Evolutionary conservation across 2,329 filamentous ascomycete genomes (phyloP).

Genomic region (Xylaria hypoxylon): DNA sequence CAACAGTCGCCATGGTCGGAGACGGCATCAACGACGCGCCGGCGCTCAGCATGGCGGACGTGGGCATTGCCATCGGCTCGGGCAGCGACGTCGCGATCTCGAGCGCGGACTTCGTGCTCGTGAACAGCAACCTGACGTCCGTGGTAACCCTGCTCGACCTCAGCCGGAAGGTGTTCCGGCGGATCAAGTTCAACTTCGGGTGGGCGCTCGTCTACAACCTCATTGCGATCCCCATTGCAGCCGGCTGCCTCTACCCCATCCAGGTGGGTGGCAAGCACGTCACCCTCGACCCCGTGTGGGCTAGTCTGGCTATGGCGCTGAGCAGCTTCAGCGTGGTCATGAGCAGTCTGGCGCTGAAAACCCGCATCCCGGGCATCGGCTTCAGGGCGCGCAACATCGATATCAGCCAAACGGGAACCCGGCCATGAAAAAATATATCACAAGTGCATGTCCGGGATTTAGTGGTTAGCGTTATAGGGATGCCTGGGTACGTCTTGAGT

Average conservation of each 20-base stretch:
- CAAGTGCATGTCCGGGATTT: not conserved
- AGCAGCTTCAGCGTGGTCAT: constrained; percentile 90
- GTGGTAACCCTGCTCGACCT: constrained; percentile 80
- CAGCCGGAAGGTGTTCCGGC: constrained; percentile 76
- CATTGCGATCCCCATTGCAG: constrained; percentile 81
- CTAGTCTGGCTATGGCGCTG: constrained; percentile 89
- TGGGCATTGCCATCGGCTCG: constrained; percentile 85
- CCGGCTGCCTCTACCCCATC: constrained; percentile 78
- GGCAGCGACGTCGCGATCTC: constrained; percentile 87
- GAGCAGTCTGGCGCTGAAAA: constrained; percentile 80
- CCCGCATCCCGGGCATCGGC: constrained; percentile 52
- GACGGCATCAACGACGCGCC: constrained; percentile 92
- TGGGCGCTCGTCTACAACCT: constrained; percentile 90
- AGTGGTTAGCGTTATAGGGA: constrained; percentile 4
- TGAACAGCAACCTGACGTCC: constrained; percentile 75
- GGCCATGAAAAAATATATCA: not conserved
- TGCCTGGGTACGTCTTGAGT: not conserved
- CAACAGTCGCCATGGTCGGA: constrained; percentile 82
- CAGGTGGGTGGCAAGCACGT: constrained; percentile 65
- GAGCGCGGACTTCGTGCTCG: constrained; percentile 83
- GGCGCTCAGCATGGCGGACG: constrained; percentile 81
- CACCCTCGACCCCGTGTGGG: constrained; percentile 83
- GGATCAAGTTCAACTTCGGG: constrained; percentile 85
- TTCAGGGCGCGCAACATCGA: constrained; percentile 45
- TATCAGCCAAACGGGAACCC: not conserved